A percentile compares a stretch with the other conserved stretches of the same genome.
Conservation (phyloP, 2,329 filamentous ascomycete genomes). For the Diaporthe nobilis region DNA sequence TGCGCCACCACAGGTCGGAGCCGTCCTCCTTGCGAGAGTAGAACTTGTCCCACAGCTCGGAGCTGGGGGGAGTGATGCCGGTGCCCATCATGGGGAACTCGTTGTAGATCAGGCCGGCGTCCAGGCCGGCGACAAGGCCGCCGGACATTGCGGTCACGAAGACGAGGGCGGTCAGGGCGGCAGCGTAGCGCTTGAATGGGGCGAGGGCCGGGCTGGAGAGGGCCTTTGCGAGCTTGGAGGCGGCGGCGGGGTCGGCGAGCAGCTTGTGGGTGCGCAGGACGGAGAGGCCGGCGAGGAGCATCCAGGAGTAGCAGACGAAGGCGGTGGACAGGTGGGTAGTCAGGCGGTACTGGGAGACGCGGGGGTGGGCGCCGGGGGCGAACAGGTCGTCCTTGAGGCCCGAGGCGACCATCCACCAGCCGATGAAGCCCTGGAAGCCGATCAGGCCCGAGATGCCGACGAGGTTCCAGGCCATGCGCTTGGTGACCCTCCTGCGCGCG, state of each 20-base stretch:
- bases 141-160: conserved; percentile 95
- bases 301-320: conserved; percentile 93
- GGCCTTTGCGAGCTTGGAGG: conserved; percentile 70
- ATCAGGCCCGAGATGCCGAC: conserved; percentile 89
- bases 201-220: conserved; percentile 78
- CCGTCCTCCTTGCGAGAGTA: conserved; percentile 85
- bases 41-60: conserved; percentile 87
- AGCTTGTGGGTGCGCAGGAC: conserved; percentile 85
- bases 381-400: conserved; percentile 97
- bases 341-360: conserved; percentile 94
- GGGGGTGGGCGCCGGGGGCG: conserved; percentile 88
- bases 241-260: conserved; percentile 75
- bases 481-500: conserved; percentile 81
- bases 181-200: conserved; percentile 80
- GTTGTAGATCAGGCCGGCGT: conserved; percentile 98
- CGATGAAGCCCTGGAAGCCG: conserved; percentile 93
- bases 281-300: conserved; percentile 90
- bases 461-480: conserved; percentile 82
- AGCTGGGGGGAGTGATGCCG: conserved; percentile 83
- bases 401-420: conserved; percentile 99
- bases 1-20: conserved; percentile 94
- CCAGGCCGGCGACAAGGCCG: conserved; percentile 92
- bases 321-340: conserved; percentile 91
- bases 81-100: conserved; percentile 97
- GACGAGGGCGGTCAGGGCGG: conserved; percentile 79